Base-by-base conservation (phyloP, 345 rosid species). In the Physaria fendleri region DNA sequence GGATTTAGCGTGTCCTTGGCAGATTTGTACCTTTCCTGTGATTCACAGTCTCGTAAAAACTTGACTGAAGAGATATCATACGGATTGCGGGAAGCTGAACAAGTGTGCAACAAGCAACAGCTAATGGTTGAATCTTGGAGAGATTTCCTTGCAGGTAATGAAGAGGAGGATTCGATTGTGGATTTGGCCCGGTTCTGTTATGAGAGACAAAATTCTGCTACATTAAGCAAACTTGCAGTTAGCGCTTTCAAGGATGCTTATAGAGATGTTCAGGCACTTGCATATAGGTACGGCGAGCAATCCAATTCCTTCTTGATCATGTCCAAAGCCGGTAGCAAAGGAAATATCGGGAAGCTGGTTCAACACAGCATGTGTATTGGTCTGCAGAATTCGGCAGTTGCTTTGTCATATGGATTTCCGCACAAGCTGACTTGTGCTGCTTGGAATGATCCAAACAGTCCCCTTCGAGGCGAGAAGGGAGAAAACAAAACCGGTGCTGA, bases 261-360 rank as follows among this genome's bases (percentile, higher is more conserved):
- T 16, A 78, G 89, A 49, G 97, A 93, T 61, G 76, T 93, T 44
- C 95, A 85, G 55, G 81, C 71, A 59, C 65, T 93, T 62, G 82
- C 76, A 8, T 85, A 73, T 62, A 83, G 77, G 43, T 82, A 89
- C 68, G 90, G 84, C 0, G 71, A 73, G 8, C 66, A 63, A 29
- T 84, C 81, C 9, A 93, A 93, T 33, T 77, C 97, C 2, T 77
- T 93, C 44, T 18, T 93, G 74, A 66, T 78, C 23, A 89, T 93
- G 99, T 80, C 71, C 46, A 89, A 83, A 74, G 79, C 97, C 4
- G 99, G 97, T 58, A 93, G 99, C 74, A 93, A 93, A 78, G 99
- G 99, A 16, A 93, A 79, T 62, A 72, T 87, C 12, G 73, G 79
- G 68, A 89, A 81, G 67, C 58, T 93, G 14, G 94, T 77, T 32